Evolutionary conservation across 805 yeast species (phyloP), one percentile per base, ranked within the genome.

Genomic region (Saccharomycopsis guyanensis): DNA sequence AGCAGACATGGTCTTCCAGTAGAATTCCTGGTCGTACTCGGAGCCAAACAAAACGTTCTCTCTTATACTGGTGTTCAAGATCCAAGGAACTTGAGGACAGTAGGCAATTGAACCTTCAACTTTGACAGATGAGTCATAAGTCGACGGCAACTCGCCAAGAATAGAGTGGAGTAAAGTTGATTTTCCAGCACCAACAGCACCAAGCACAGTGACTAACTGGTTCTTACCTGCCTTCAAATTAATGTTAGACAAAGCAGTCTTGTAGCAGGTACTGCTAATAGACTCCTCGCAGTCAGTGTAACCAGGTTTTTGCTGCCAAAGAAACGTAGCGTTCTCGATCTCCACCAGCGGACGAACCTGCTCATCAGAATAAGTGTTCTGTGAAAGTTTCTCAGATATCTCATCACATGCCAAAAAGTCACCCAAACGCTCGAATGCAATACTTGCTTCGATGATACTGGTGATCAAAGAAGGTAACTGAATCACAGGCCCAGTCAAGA

Each of bases 141-240:
- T 39, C 8, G 32, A 64, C 8, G 69, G 65, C 13, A 80, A 57
- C 45, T 75, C 75, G 3, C 86, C 86, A 20, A 78, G 53, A 8
- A 79, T 55, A 5, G 79, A 68, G 51, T 72, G 69, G 38, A 80
- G 60, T 19, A 76, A 63, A 0, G 86, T 72, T 2, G 83, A 71
- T 56, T 80, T 80, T 39, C 87, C 87, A 8, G 81, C 60, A 2
- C 86, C 86, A 25, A 80, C 86, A 54, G 73, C 65, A 12, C 86
- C 86, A 23, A 80, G 76, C 40, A 80, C 61, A 59, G 86, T 77
- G 1, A 74, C 64, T 45, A 80, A 63, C 25, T 70, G 65, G 3
- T 79, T 79, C 53, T 69, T 71, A 12, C 54, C 60, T 1, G 78
- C 82, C 4, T 55, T 47, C 50, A 76, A 77, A 43, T 67, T 59